These are phyloP conservation scores for Polyporus arcularius DNA, from an alignment of 768 basidiomycete genomes.

Conservation along the genomic window DNA sequence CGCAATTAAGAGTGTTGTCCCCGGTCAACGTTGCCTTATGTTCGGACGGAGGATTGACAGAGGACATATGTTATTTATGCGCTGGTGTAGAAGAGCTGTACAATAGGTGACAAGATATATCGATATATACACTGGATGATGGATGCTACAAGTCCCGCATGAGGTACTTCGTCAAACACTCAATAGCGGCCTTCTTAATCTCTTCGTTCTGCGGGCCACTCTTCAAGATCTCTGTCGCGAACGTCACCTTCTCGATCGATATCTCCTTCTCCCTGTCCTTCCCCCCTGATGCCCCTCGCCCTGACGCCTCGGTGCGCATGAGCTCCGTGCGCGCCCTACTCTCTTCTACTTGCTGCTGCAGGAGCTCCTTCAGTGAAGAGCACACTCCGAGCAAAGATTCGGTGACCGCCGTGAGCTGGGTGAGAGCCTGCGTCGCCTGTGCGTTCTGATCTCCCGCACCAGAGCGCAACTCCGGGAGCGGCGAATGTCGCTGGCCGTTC, in stretches of 20 bases:
- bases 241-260: conserved; percentile 62
- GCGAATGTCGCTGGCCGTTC: conserved; percentile 4
- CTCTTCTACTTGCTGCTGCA: conserved; percentile 70
- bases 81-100: not conserved
- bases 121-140: not conserved
- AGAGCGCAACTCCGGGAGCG: conserved; percentile 1
- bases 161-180: conserved; percentile 20
- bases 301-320: conserved; percentile 64
- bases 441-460: conserved; percentile 1
- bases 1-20: not conserved
- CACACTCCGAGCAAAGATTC: conserved; percentile 59
- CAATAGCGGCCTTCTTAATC: conserved; percentile 17
- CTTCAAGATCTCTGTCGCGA: conserved; percentile 66
- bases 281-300: not conserved
- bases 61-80: not conserved
- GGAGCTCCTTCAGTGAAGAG: conserved; percentile 45
- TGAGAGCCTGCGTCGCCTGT: conserved; percentile 40
- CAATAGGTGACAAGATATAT: not conserved
- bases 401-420: conserved; percentile 50
- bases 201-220: conserved; percentile 37
- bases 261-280: conserved; percentile 42
- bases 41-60: not conserved
- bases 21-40: too few relatives aligned
- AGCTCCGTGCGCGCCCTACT: conserved; percentile 72
- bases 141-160: conserved; percentile 10